These are phyloP conservation scores for Silybum marianum DNA, from an alignment of 129 eudicot genomes.

Conservation along the genomic window DNA sequence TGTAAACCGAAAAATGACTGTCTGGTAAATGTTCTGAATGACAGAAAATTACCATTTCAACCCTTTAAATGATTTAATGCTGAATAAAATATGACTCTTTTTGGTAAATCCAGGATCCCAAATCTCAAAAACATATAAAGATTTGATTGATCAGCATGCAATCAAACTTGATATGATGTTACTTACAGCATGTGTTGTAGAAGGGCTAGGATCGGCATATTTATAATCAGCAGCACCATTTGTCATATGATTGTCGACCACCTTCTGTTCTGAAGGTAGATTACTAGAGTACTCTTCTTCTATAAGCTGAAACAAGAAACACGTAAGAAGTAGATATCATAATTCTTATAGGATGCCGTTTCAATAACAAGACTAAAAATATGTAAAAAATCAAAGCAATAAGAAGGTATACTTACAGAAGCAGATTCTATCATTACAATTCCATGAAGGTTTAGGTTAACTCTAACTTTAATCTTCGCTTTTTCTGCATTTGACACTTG, in stretches of 20 bases:
- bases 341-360: neutral
- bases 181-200: conserved; percentile 48
- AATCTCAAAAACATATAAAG: neutral
- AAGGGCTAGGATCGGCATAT: conserved; percentile 29
- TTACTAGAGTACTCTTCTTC: conserved; percentile 43
- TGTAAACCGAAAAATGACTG: neutral
- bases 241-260: conserved; percentile 35
- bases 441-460: conserved; percentile 75
- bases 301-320: conserved; percentile 52
- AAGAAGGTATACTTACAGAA: conserved; percentile 53
- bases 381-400: neutral
- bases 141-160: neutral
- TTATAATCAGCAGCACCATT: conserved; percentile 45
- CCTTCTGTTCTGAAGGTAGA: conserved; percentile 43
- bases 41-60: neutral
- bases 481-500: conserved; percentile 46
- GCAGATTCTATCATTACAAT: conserved; percentile 71
- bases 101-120: conserved; percentile 1
- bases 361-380: neutral
- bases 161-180: neutral
- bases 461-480: conserved; percentile 67
- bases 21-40: neutral
- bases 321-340: neutral
- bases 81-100: neutral
- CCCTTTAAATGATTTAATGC: neutral